Evolutionary conservation across 2,329 filamentous ascomycete species (phyloP), one percentile per base, ranked within the genome.

Genomic region (Orbilia blumenaviensis): DNA sequence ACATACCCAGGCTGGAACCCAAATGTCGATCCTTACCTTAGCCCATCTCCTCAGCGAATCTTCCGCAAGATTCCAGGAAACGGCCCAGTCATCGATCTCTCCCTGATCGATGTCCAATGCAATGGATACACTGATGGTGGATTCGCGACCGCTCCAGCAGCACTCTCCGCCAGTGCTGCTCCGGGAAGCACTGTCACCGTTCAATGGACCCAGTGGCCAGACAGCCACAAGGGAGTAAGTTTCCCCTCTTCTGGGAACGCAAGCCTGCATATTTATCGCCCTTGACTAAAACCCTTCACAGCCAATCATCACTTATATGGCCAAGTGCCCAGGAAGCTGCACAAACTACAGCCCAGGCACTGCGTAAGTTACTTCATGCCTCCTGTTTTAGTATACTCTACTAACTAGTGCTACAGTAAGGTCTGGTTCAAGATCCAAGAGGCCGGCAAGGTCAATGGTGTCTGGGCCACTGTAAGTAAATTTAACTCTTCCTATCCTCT

Each of bases 291-390:
- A 18, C n/a, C 12, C 38, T 14, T 12, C 4, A 14, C 52, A 88
- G 0, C 87, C 87, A 0, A 81, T 86, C 0, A 83, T 89, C 67
- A 89, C 87, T 0, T 89, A 89, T 79, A 88, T 89, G 87, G 88
- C 88, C 3, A 83, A 84, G 34, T 89, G 88, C 81, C 86, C 87
- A 0, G 85, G 86, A 46, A 80, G 86, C 0, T 88, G 87, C 80
- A 84, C 85, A 63, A 82, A 82, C 63, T 88, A 84, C 79, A 81
- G 84, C 69, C 87, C 87, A 4, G 84, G 83, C 0, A 84, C 82
- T 7, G 80, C 79, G 82, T 84, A 77, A 67, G 81, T 79, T 23
- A 16, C 27, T 3, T 18, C 10, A 0, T 25, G 25, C 23, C 32
- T 25, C 9, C 8, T 18, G 10, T 14, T n/a, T 12, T 34, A 9